phyloP scores from a whole-genome alignment of 2,329 filamentous ascomycete genomes.

The Pochonia chlamydosporia region DNA sequence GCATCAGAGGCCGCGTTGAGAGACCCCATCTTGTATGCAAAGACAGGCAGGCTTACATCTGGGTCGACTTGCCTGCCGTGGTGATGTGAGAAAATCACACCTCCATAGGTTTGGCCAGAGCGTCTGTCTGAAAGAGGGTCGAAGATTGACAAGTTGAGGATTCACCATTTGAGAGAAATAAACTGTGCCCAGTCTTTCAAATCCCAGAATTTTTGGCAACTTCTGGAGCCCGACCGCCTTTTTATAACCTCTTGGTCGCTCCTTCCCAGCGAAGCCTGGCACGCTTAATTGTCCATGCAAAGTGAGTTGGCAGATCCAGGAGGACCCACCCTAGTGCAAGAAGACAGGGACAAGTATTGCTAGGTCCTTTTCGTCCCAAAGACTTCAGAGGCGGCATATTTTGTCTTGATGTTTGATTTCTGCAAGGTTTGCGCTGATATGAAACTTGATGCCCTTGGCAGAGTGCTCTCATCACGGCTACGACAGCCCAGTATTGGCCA shows the following conservation, averaged over 20 bases:
- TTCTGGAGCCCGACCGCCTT: slow-evolving; percentile 5
- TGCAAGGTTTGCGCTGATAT: not conserved
- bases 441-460: not conserved
- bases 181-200: too few species aligned
- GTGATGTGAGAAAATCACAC: not conserved
- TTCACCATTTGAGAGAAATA: too few species aligned
- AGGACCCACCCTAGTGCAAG: slow-evolving; percentile 4
- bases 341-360: not conserved
- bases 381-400: too few species aligned
- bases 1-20: not conserved
- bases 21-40: not conserved
- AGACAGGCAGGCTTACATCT: not conserved
- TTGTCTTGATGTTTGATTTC: not conserved
- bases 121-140: too few species aligned
- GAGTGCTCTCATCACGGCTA: too few species aligned
- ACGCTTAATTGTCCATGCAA: slow-evolving; percentile 8
- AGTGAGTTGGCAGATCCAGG: slow-evolving; percentile 11
- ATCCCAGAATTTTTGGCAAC: not conserved
- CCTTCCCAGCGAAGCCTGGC: slow-evolving; percentile 5
- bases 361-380: not conserved
- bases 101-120: not conserved
- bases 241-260: slow-evolving; percentile 7
- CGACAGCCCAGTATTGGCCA: too few species aligned
- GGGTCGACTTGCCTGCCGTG: not conserved
- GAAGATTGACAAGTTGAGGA: too few species aligned